Percentiles rank a stretch among this genome's conserved stretches.
These are phyloP conservation scores for Gossypium aridum DNA, from an alignment of 441 rosid genomes.

Conservation along the genomic window DNA sequence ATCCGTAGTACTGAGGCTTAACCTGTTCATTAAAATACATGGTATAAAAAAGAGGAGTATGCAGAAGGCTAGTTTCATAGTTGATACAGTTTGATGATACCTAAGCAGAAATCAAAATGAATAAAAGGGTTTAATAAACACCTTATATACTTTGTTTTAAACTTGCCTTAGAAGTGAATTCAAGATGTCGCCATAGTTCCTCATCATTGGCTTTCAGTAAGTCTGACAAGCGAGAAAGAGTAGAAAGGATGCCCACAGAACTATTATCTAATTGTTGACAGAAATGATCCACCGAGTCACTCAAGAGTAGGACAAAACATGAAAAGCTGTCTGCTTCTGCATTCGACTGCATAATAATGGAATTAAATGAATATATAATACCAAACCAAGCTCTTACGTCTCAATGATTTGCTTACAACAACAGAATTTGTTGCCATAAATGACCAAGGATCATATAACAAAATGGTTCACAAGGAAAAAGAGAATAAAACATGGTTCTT, in stretches of 20 bases:
- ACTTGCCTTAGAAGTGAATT: constrained; percentile 44
- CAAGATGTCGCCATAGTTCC: constrained; percentile 67
- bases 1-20: constrained; percentile 63
- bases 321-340: constrained; percentile 69
- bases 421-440: background rate
- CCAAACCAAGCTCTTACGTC: background rate
- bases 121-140: background rate
- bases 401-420: background rate
- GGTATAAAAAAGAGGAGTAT: background rate
- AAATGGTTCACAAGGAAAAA: constrained; percentile 1
- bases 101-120: background rate
- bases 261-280: constrained; percentile 65
- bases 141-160: background rate
- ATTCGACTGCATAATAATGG: constrained; percentile 31
- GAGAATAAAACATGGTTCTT: constrained; percentile 23
- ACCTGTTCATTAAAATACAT: constrained; percentile 35
- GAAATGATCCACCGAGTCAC: constrained; percentile 68
- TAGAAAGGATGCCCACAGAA: constrained; percentile 54
- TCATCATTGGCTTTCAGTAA: constrained; percentile 51
- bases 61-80: background rate
- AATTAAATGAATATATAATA: background rate
- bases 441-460: background rate
- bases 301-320: constrained; percentile 52
- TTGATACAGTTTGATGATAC: background rate
- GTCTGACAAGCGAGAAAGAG: constrained; percentile 50